Evolutionary conservation across 139 green algal genomes (phyloP), one percentile per base, ranked within the genome.

Genomic region (Zygnema cylindricum): DNA sequence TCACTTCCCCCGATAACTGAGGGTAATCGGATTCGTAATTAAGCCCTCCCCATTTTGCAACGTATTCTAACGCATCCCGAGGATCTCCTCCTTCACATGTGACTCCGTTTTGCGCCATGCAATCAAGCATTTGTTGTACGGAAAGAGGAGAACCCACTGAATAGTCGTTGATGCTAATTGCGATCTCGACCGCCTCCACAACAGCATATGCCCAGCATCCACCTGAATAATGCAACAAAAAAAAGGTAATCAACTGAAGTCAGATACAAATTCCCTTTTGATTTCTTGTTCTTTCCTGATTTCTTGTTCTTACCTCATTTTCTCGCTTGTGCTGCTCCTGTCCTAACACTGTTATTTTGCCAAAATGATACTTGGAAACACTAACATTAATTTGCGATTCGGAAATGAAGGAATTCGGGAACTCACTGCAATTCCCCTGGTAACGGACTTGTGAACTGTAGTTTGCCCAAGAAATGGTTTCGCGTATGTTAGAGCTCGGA

Each of bases 41-140:
- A 7, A 79, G 16, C 3, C 71, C 71, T 41, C 36, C 71, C 3
- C 7, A 16, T 11, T 16, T 79, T 43, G 71, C 71, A 7, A 79
- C 71, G 71, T 79, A 79, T 11, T 79, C 71, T 16, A 79, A 43
- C 71, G 16, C 71, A 79, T 79, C 71, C 11, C 71, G 3, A 25
- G 71, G 36, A 41, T 43, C 36, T 41, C 71, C 71, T 41, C 71
- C 71, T 23, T 54, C 36, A 43, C 71, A 79, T 43, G 71, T 79
- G 16, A 41, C 21, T 41, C 71, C 71, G 36, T 16, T 43, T 11
- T 43, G 7, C 38, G 71, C 11, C 71, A 79, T 25, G 16, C 71
- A 79, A 16, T 79, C 71, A 3, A 79, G 16, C 36, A 79, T 16
- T 43, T 79, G 71, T 16, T 79, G 71, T 16, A 54, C 71, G 16